phyloP scores from a whole-genome alignment of 805 yeast species.

The Yamadazyma tumulicola region DNA sequence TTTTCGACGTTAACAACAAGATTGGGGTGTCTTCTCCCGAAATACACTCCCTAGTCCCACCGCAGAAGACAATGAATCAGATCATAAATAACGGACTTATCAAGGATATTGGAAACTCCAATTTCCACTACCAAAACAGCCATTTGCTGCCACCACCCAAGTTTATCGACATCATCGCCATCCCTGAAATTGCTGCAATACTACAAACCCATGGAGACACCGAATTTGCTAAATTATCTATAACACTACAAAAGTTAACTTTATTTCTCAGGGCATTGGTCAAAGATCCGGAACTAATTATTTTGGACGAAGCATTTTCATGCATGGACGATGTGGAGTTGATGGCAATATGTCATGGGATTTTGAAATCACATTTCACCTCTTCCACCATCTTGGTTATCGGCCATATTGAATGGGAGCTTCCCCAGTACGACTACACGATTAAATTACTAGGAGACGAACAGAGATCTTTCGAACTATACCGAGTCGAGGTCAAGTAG shows the following conservation, averaged over 20 bases:
- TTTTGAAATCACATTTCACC: slow-evolving; percentile 19
- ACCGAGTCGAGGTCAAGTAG: slow-evolving; percentile 10
- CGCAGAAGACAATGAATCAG: slow-evolving; percentile 46
- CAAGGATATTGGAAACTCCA: slow-evolving; percentile 53
- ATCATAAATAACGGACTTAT: slow-evolving; percentile 71
- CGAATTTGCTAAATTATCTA: slow-evolving; percentile 50
- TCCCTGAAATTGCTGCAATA: slow-evolving; percentile 15
- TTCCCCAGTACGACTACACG: slow-evolving; percentile 61
- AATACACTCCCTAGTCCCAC: slow-evolving; percentile 81
- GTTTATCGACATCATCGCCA: slow-evolving; percentile 9
- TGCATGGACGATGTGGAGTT: slow-evolving; percentile 68
- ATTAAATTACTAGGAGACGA: slow-evolving; percentile 30
- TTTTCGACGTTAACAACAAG: slow-evolving; percentile 70
- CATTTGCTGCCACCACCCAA: too few species aligned
- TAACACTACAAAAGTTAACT: slow-evolving; percentile 75
- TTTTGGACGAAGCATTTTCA: slow-evolving; percentile 90
- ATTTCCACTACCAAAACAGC: slow-evolving; percentile 37
- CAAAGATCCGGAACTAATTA: slow-evolving; percentile 72
- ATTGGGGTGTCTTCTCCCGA: slow-evolving; percentile 93
- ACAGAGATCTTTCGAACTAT: slow-evolving; percentile 18
- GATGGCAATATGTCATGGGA: slow-evolving; percentile 30
- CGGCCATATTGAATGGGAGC: slow-evolving; percentile 80
- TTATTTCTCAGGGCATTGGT: slow-evolving; percentile 74
- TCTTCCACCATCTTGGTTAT: slow-evolving; percentile 70
- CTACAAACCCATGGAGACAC: slow-evolving; percentile 36